Conservation (phyloP, 202 grass and related monocot genomes). For the Dendrocalamus latiflorus region DNA sequence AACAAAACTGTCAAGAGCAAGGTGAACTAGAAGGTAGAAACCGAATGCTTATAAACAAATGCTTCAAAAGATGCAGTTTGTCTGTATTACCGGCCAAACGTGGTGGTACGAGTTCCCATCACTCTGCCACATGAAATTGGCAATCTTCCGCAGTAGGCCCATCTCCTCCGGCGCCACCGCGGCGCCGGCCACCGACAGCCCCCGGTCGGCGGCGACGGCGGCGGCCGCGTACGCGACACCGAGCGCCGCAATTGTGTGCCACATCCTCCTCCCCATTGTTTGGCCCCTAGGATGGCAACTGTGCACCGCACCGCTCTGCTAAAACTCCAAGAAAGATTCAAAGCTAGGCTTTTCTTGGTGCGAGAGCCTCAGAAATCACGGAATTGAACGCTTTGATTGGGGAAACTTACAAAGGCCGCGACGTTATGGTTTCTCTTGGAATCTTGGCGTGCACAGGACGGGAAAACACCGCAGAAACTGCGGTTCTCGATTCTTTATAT, state of each 20-base stretch:
- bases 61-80: background rate
- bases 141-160: constrained; percentile 35
- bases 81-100: constrained; percentile 73
- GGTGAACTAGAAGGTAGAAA: background rate
- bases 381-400: background rate
- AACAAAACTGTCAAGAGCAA: constrained; percentile 13
- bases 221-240: constrained; percentile 22
- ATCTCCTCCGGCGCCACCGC: constrained; percentile 26
- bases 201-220: constrained; percentile 26
- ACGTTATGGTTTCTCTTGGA: background rate
- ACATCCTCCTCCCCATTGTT: constrained; percentile 36
- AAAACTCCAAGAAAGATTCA: background rate
- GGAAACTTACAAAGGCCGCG: constrained; percentile 27
- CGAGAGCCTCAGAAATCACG: background rate
- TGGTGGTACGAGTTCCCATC: constrained; percentile 55
- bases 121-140: constrained; percentile 41
- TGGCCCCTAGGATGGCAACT: background rate
- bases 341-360: background rate
- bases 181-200: background rate
- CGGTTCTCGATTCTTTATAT: background rate
- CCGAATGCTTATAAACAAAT: background rate
- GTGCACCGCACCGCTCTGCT: background rate
- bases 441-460: background rate
- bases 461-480: background rate
- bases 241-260: constrained; percentile 31